These are phyloP conservation scores for Talaromyces rugulosus DNA, from an alignment of 2,329 filamentous ascomycete species.

Conservation along the genomic window DNA sequence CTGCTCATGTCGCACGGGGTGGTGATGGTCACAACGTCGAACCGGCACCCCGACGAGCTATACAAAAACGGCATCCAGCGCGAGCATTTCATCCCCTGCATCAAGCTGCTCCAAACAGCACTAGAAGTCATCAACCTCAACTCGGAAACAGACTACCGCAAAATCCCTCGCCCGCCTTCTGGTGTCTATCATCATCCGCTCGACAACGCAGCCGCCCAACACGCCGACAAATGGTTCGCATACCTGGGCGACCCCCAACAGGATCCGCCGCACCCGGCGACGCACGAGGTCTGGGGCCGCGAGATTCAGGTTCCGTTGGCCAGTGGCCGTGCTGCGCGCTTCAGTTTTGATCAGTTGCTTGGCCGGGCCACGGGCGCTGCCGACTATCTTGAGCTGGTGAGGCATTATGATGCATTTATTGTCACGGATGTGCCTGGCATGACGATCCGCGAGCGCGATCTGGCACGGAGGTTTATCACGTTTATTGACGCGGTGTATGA, in stretches of 20 bases:
- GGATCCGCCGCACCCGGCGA: constrained; percentile 71
- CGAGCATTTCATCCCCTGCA: constrained; percentile 91
- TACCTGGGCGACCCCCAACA: constrained; percentile 81
- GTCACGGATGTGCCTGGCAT: constrained; percentile 89
- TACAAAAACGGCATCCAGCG: constrained; percentile 98
- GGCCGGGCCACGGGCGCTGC: constrained; percentile 84
- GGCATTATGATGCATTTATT: constrained; percentile 87
- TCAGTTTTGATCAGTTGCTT: constrained; percentile 90
- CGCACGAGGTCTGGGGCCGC: constrained; percentile 86
- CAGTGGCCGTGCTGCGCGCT: constrained; percentile 82
- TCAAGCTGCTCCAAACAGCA: constrained; percentile 79
- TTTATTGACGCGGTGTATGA: constrained; percentile 98
- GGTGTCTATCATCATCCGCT: constrained; percentile 92
- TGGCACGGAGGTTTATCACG: constrained; percentile 90
- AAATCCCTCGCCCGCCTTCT: constrained; percentile 86
- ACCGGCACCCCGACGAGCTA: constrained; percentile 90
- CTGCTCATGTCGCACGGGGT: constrained; percentile 94
- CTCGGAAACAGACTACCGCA: constrained; percentile 93
- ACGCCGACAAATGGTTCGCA: constrained; percentile 92
- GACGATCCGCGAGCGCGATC: constrained; percentile 79
- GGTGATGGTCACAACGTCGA: constrained; percentile 91
- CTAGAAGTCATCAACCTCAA: constrained; percentile 91
- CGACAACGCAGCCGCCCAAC: constrained; percentile 68
- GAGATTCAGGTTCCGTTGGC: constrained; percentile 83
- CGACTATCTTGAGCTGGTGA: constrained; percentile 88